Percentiles rank a stretch among this genome's conserved stretches.
Evolutionary conservation across 176 grass and related monocot genomes (phyloP).

Genomic region (Bothriochloa decipiens): DNA sequence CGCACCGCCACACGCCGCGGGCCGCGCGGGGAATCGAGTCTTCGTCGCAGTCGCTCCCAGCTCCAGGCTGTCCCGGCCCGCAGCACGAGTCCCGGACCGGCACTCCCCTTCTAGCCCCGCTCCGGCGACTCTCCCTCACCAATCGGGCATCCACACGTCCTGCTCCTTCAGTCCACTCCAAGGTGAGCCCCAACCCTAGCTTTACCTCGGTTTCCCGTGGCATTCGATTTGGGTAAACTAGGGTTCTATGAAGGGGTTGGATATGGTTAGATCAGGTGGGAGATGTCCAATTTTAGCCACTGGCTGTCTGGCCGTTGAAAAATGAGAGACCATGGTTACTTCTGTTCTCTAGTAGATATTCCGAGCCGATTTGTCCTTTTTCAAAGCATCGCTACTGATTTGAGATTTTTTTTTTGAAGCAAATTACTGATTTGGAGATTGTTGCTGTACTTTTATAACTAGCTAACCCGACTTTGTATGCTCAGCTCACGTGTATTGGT

Average conservation of each 20-base stretch:
- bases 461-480: slow-evolving; percentile 25
- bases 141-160: neutral
- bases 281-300: neutral
- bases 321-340: neutral
- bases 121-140: neutral
- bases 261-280: neutral
- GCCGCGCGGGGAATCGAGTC: neutral
- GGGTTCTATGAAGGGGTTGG: neutral
- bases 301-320: neutral
- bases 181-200: neutral
- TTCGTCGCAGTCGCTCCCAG: neutral
- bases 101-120: neutral
- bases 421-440: too few species aligned
- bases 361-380: neutral
- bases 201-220: neutral
- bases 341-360: neutral
- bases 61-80: neutral
- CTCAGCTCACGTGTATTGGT: slow-evolving; percentile 10
- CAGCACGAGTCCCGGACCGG: neutral
- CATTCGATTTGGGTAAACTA: neutral
- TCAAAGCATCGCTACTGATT: neutral
- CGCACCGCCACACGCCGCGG: neutral
- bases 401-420: too few species aligned
- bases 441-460: neutral
- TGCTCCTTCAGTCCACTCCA: neutral